Conservation (phyloP, 1,284 basidiomycete genomes). For the Irpex rosettiformis region DNA sequence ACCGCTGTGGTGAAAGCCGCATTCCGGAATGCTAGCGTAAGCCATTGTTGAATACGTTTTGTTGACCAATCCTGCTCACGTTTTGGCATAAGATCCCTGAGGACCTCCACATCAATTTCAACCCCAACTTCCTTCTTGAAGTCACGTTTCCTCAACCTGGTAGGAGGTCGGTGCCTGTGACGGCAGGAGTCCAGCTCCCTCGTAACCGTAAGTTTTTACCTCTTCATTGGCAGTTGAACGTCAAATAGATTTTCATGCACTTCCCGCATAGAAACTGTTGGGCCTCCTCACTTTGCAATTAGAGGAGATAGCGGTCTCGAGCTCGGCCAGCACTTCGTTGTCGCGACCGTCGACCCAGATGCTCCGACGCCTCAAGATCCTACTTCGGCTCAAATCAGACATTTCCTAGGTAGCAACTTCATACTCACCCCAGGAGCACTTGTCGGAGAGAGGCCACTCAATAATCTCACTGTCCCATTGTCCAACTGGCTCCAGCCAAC, state of each 20-base stretch:
- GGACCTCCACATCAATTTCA: slow-evolving; percentile 13
- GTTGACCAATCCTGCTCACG: neutral
- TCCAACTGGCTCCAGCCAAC: slow-evolving; percentile 43
- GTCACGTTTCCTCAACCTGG: slow-evolving; percentile 17
- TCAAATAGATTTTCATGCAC: neutral
- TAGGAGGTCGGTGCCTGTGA: slow-evolving; percentile 28
- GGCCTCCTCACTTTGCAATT: slow-evolving; percentile 37
- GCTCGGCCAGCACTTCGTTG: slow-evolving; percentile 37
- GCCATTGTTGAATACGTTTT: neutral
- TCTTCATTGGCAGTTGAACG: neutral
- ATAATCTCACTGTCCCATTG: slow-evolving; percentile 41
- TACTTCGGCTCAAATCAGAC: slow-evolving; percentile 42
- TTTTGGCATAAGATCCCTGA: slow-evolving; percentile 11
- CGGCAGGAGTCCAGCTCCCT: slow-evolving; percentile 37
- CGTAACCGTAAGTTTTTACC: slow-evolving; percentile 30
- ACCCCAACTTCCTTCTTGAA: slow-evolving; percentile 16
- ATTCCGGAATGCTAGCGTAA: neutral
- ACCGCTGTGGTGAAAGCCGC: neutral
- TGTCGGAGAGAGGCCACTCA: slow-evolving; percentile 21
- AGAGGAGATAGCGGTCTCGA: slow-evolving; percentile 22
- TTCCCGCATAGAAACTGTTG: slow-evolving; percentile 35
- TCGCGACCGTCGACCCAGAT: slow-evolving; percentile 46
- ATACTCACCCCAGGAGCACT: slow-evolving; percentile 9
- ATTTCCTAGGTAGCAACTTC: slow-evolving; percentile 49
- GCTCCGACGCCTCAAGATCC: slow-evolving; percentile 46